A percentile compares a stretch with the other conserved stretches of the same genome.
phyloP scores from a whole-genome alignment of 495 filamentous ascomycete genomes.

The Annulohypoxylon moriforme region DNA sequence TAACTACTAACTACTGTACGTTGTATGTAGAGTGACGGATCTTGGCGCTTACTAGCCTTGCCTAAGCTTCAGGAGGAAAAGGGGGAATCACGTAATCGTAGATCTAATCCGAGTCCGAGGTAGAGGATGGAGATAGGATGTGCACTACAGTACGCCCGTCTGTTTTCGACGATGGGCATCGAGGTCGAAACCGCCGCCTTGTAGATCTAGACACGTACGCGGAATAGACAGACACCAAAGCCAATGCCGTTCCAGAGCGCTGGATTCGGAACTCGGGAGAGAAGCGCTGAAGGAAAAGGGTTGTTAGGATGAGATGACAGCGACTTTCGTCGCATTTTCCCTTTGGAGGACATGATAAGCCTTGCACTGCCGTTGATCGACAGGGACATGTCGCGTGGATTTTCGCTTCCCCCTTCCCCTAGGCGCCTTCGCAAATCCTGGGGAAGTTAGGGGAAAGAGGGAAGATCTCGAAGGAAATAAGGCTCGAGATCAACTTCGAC shows the following conservation, averaged over 20 bases:
- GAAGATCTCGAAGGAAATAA: slow-evolving; percentile 29
- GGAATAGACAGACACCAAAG: neutral
- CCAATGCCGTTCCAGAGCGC: slow-evolving; percentile 28
- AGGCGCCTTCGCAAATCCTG: slow-evolving; percentile 6
- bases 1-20: slow-evolving; percentile 8
- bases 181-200: slow-evolving; percentile 18
- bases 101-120: slow-evolving; percentile 3
- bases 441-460: slow-evolving; percentile 11
- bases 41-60: slow-evolving; percentile 45
- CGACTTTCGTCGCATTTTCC: slow-evolving; percentile 25
- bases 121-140: slow-evolving; percentile 2
- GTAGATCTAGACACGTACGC: slow-evolving; percentile 32
- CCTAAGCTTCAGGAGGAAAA: slow-evolving; percentile 35
- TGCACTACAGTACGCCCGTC: neutral
- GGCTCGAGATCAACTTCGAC: slow-evolving; percentile 15
- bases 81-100: slow-evolving; percentile 37
- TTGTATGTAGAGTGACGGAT: neutral
- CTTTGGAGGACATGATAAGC: slow-evolving; percentile 43
- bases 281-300: slow-evolving; percentile 10
- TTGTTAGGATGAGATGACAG: neutral
- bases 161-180: neutral
- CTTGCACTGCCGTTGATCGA: slow-evolving; percentile 36
- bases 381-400: slow-evolving; percentile 38
- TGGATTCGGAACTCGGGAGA: slow-evolving; percentile 37
- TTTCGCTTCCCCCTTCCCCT: slow-evolving; percentile 10